These are phyloP conservation scores for Suillus spraguei DNA, from an alignment of 768 basidiomycete genomes.

Conservation along the genomic window DNA sequence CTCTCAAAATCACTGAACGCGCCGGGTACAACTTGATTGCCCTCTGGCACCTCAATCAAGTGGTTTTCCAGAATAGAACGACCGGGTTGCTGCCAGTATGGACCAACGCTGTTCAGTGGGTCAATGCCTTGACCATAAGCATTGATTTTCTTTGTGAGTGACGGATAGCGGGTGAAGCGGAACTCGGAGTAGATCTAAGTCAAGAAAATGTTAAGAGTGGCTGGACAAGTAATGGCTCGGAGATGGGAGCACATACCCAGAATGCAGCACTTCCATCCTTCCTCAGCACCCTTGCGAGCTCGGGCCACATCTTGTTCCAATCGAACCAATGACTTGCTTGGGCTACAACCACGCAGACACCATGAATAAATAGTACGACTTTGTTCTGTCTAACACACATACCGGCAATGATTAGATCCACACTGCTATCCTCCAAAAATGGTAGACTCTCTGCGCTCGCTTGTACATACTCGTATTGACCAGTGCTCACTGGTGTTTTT, in stretches of 20 bases:
- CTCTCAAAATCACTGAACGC: slow-evolving; percentile 48
- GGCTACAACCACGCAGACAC: slow-evolving; percentile 51
- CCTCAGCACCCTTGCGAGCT: slow-evolving; percentile 48
- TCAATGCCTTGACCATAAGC: slow-evolving; percentile 60
- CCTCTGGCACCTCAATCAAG: slow-evolving; percentile 64
- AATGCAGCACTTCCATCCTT: slow-evolving; percentile 68
- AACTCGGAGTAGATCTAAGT: slow-evolving; percentile 70
- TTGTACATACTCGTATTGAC: slow-evolving; percentile 37
- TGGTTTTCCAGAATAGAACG: slow-evolving; percentile 61
- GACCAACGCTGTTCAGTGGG: slow-evolving; percentile 54
- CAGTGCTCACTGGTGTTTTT: slow-evolving; percentile 22
- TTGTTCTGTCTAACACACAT: slow-evolving; percentile 19
- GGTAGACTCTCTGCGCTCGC: slow-evolving; percentile 57
- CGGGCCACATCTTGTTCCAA: slow-evolving; percentile 48
- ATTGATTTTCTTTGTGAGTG: slow-evolving; percentile 60
- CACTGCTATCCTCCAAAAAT: slow-evolving; percentile 49
- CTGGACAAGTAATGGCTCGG: neutral
- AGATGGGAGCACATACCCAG: slow-evolving; percentile 52
- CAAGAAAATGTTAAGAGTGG: neutral
- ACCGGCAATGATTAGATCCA: slow-evolving; percentile 74
- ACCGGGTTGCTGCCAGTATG: slow-evolving; percentile 50
- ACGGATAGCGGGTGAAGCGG: slow-evolving; percentile 60
- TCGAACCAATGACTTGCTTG: slow-evolving; percentile 87
- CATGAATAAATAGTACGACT: neutral
- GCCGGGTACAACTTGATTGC: slow-evolving; percentile 37